Percentiles rank a stretch among this genome's conserved stretches.
Evolutionary conservation across 2,329 filamentous ascomycete species (phyloP).

Genomic region (Aspergillus latus): DNA sequence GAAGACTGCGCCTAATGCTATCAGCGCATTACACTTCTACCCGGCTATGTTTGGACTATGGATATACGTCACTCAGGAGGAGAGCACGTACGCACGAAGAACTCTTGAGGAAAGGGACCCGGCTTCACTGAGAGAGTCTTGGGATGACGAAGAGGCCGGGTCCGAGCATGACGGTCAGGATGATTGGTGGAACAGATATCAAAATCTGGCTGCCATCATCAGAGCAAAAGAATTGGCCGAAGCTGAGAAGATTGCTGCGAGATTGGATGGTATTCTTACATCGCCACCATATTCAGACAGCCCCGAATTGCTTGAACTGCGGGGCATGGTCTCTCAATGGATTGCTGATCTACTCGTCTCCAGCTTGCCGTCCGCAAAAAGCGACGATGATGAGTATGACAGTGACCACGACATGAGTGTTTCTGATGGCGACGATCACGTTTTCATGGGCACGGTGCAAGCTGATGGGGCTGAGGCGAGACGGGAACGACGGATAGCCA

Average conservation of each 20-base stretch:
- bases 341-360: constrained; percentile 63
- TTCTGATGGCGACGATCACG: constrained; percentile 15
- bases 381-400: constrained; percentile 11
- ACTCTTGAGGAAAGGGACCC: constrained; percentile 33
- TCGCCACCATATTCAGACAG: constrained; percentile 70
- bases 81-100: constrained; percentile 51
- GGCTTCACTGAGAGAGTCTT: constrained; percentile 26
- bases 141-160: constrained; percentile 34
- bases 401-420: background rate
- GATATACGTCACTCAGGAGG: constrained; percentile 70
- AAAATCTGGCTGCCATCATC: constrained; percentile 35
- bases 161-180: constrained; percentile 21
- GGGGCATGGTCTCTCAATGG: constrained; percentile 74
- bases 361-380: constrained; percentile 28
- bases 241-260: constrained; percentile 63
- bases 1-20: constrained; percentile 56
- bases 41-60: constrained; percentile 77
- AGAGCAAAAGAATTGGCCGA: constrained; percentile 55
- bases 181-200: constrained; percentile 37
- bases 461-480: constrained; percentile 31
- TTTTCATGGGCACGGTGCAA: constrained; percentile 20
- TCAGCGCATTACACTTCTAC: constrained; percentile 75
- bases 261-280: constrained; percentile 70
- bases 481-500: constrained; percentile 34
- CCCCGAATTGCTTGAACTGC: constrained; percentile 64